Base-by-base conservation (phyloP, 139 green algal genomes). In the Chlamydomonas sphaeroides region DNA sequence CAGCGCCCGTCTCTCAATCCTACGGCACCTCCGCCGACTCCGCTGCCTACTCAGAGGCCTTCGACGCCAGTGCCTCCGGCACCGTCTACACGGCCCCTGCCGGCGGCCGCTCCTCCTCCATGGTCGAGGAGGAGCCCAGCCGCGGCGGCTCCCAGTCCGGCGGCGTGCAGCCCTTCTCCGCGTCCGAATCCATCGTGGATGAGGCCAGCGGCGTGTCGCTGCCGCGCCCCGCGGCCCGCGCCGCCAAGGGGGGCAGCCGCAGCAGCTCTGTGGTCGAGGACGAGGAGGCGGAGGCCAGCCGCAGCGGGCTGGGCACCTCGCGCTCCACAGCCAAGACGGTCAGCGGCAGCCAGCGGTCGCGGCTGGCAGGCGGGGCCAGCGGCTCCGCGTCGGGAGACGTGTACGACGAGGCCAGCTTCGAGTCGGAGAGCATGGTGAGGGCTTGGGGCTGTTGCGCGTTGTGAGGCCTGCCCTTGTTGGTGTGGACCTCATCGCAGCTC, bases 391-490 rank as follows among this genome's bases (percentile, higher is more conserved):
- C 63, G 23, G 42, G 32, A 6, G 75, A 82, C 11, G 59, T 82
- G 18, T 82, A 82, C 33, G 23, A 21, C 1, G 61, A 82, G 14
- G 73, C 70, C 5, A 82, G 75, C 62, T 82, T 82, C 8, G 75
- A 82, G 20, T 20, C 42, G 6, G 32, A 36, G 7, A 82, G 61
- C 62, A 21, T 17, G 75, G 75, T 82, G 53, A 28, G 53, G 53
- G 20, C 15, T 32, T 8, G 21, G 53, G 21, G 53, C 20, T n/a
- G n/a, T n/a, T n/a, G n/a, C n/a, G n/a, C n/a, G n/a, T n/a, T n/a
- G n/a, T n/a, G n/a, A n/a, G n/a, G n/a, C n/a, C n/a, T n/a, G n/a
- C n/a, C n/a, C n/a, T n/a, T n/a, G n/a, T n/a, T n/a, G n/a, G n/a
- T n/a, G n/a, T n/a, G n/a, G n/a, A n/a, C n/a, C n/a, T n/a, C n/a